Percentiles rank a stretch among this genome's conserved stretches.
Evolutionary conservation across 139 green algal genomes (phyloP).

Genomic region (Closterium sp.): DNA sequence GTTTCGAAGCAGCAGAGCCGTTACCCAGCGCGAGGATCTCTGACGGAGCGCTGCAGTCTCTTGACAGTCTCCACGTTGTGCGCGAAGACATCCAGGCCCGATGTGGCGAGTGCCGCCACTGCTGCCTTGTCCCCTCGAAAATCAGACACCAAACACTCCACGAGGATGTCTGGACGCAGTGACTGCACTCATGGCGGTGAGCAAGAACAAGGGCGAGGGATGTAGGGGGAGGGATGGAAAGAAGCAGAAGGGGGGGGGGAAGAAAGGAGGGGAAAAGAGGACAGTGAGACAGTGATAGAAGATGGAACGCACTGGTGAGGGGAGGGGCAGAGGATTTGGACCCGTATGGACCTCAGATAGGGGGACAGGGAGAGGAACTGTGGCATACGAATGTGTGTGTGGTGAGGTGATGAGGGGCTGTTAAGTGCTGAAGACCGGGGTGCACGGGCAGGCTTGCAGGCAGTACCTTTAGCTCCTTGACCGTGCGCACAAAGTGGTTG

Average conservation of each 20-base stretch:
- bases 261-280: not conserved
- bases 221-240: not conserved
- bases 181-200: not conserved
- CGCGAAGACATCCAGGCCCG: slow-evolving; percentile 95
- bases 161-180: slow-evolving; percentile 72
- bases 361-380: not conserved
- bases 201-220: not conserved
- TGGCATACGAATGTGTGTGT: too few species aligned
- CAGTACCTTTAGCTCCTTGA: slow-evolving; percentile 56
- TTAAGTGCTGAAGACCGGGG: too few species aligned
- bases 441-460: too few species aligned
- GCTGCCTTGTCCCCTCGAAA: slow-evolving; percentile 84
- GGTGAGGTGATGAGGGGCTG: too few species aligned
- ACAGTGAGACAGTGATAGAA: not conserved
- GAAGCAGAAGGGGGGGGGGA: not conserved
- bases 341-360: not conserved
- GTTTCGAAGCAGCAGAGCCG: not conserved
- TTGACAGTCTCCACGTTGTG: slow-evolving; percentile 99
- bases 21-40: slow-evolving; percentile 78
- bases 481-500: slow-evolving; percentile 84
- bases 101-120: slow-evolving; percentile 69
- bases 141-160: slow-evolving; percentile 94
- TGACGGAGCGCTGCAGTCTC: slow-evolving; percentile 76
- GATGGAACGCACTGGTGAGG: too few species aligned
- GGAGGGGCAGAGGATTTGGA: too few species aligned